Evolutionary conservation across 441 rosid genomes (phyloP).

Genomic region (Theobroma grandiflorum): DNA sequence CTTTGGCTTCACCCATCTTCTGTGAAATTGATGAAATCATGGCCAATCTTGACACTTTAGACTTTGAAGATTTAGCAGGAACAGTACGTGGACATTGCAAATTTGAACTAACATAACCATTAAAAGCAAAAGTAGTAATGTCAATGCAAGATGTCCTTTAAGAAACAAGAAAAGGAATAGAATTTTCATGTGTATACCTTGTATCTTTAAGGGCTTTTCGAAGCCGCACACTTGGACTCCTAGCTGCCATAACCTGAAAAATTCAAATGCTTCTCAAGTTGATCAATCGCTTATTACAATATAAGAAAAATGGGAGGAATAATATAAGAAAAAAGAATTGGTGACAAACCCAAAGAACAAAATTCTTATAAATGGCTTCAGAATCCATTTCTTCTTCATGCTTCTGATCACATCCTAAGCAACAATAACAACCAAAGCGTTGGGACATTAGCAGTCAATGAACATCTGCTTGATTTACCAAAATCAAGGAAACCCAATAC

Average conservation of each 20-base stretch:
- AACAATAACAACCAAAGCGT: conserved; percentile 1
- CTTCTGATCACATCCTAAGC: conserved; percentile 87
- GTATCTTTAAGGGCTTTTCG: conserved; percentile 63
- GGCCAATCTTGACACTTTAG: conserved; percentile 71
- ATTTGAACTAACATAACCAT: conserved; percentile 45
- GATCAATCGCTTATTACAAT: not conserved
- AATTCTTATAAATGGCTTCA: conserved; percentile 81
- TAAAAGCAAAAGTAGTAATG: not conserved
- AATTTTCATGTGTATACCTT: conserved; percentile 42
- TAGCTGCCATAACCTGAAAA: conserved; percentile 93
- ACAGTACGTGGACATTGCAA: conserved; percentile 81
- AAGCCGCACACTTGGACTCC: conserved; percentile 87
- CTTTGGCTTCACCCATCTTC: conserved; percentile 56
- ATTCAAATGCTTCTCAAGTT: conserved; percentile 21
- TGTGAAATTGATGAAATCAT: conserved; percentile 78
- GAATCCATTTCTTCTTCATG: conserved; percentile 92
- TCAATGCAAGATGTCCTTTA: conserved; percentile 10
- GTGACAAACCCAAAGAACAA: conserved; percentile 82
- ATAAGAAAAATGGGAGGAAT: not conserved
- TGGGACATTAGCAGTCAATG: not conserved
- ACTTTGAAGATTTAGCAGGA: conserved; percentile 79
- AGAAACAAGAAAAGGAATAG: conserved; percentile 9
- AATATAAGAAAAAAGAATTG: not conserved
- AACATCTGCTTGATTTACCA: not conserved
- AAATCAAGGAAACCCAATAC: not conserved